phyloP scores from a whole-genome alignment of 2,329 filamentous ascomycete species.

The Incumbomyces lentus region DNA sequence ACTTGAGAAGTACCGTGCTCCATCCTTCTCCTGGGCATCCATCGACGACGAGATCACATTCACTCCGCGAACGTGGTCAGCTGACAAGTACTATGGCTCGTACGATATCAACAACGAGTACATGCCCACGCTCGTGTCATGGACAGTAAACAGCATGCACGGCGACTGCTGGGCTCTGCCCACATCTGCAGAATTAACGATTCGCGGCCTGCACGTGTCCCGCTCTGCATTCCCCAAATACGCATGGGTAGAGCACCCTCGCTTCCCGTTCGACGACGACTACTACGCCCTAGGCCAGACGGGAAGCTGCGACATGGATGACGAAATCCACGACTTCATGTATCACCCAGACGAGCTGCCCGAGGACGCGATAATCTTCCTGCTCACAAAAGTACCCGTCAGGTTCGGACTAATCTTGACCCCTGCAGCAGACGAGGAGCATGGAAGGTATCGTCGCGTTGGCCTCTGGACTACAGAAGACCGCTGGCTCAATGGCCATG shows the following conservation, averaged over 20 bases:
- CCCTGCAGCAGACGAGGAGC: not conserved
- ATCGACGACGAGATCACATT: not conserved
- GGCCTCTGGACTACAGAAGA: not conserved
- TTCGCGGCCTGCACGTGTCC: no score
- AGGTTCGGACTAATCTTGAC: not conserved
- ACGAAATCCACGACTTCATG: not conserved
- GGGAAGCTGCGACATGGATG: not conserved
- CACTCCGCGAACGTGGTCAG: not conserved
- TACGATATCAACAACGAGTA: not conserved
- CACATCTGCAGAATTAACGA: no score
- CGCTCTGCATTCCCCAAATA: no score
- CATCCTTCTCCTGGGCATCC: not conserved
- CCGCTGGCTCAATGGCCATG: not conserved
- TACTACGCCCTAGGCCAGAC: not conserved
- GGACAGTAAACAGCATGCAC: no score
- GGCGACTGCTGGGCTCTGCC: no score
- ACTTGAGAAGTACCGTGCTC: not conserved
- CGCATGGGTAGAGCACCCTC: no score
- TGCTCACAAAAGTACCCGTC: not conserved
- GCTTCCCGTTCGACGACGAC: not conserved
- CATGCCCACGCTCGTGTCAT: not conserved
- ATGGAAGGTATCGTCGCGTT: not conserved
- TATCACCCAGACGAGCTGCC: not conserved
- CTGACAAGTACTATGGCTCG: not conserved
- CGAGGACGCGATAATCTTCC: not conserved